These are phyloP conservation scores for Boletus tylopilopsis DNA, from an alignment of 768 basidiomycete genomes.

Conservation along the genomic window DNA sequence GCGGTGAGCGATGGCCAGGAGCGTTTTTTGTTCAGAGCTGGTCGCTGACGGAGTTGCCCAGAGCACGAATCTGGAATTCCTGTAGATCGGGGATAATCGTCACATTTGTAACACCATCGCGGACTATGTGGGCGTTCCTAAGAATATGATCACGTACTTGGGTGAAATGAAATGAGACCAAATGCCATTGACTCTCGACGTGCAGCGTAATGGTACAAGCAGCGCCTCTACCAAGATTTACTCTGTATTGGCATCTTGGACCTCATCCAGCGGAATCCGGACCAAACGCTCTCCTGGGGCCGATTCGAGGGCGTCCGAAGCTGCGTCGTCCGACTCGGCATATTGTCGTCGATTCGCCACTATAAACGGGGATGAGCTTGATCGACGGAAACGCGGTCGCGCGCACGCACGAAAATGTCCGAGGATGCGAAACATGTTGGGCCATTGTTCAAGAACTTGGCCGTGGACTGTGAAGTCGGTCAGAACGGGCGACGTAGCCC, in stretches of 20 bases:
- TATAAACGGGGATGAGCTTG: slow-evolving; percentile 20
- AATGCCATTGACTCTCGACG: background rate
- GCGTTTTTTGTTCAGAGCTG: background rate
- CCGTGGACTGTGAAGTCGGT: slow-evolving; percentile 56
- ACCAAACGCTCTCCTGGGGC: slow-evolving; percentile 59
- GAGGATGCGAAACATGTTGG: slow-evolving; percentile 77
- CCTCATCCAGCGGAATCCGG: slow-evolving; percentile 68
- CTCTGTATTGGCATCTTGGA: slow-evolving; percentile 37
- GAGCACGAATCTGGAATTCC: too few species aligned
- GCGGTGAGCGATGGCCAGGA: background rate
- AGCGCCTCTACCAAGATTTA: slow-evolving; percentile 12
- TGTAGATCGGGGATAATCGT: too few species aligned
- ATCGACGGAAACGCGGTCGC: background rate
- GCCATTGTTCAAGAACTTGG: slow-evolving; percentile 77
- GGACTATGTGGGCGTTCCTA: too few species aligned
- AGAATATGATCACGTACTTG: background rate
- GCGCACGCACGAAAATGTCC: slow-evolving; percentile 57
- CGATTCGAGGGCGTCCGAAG: slow-evolving; percentile 7
- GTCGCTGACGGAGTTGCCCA: background rate
- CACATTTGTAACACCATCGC: too few species aligned
- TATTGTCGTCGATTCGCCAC: slow-evolving; percentile 47
- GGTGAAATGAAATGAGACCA: background rate
- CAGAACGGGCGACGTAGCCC: background rate
- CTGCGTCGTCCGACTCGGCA: slow-evolving; percentile 26
- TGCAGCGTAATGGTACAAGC: too few species aligned